Evolutionary conservation across 352 stramenopile species (phyloP).

Genomic region (Phytophthora pseudosyringae): DNA sequence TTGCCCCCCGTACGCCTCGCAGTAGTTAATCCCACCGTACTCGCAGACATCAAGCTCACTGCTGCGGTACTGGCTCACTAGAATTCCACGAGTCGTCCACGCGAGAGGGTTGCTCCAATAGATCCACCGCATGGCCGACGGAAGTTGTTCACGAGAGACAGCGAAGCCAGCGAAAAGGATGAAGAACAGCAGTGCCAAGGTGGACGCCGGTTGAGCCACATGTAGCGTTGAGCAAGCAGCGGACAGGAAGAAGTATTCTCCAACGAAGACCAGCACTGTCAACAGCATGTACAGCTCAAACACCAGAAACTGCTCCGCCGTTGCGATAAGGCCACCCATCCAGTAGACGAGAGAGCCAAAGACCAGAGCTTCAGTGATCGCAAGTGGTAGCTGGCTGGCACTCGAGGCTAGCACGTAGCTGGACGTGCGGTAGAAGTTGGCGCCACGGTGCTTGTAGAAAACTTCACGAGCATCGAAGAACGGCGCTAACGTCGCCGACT

Average conservation of each 20-base stretch:
- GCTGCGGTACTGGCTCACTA: slow-evolving; percentile 56
- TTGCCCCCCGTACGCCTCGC: slow-evolving; percentile 30
- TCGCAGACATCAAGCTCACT: slow-evolving; percentile 39
- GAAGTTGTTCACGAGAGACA: slow-evolving; percentile 47
- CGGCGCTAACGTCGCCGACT: slow-evolving; percentile 68
- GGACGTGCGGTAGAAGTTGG: slow-evolving; percentile 86
- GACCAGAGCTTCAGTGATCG: slow-evolving; percentile 63
- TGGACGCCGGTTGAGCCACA: slow-evolving; percentile 49
- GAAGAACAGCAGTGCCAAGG: slow-evolving; percentile 48
- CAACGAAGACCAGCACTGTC: slow-evolving; percentile 50
- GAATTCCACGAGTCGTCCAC: slow-evolving; percentile 47
- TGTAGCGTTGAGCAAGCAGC: slow-evolving; percentile 43
- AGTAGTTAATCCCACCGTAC: slow-evolving; percentile 53
- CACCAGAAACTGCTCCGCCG: slow-evolving; percentile 31
- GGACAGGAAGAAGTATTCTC: slow-evolving; percentile 52
- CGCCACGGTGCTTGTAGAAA: slow-evolving; percentile 86
- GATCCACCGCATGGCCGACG: slow-evolving; percentile 46
- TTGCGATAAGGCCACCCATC: slow-evolving; percentile 64
- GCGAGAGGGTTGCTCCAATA: slow-evolving; percentile 70
- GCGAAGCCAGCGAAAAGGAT: slow-evolving; percentile 62
- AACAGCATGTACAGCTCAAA: slow-evolving; percentile 60
- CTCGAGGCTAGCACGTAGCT: slow-evolving; percentile 68
- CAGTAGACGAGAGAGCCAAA: slow-evolving; percentile 87
- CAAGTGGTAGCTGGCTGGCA: slow-evolving; percentile 45
- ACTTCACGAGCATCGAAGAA: slow-evolving; percentile 64